Conservation (phyloP, 768 basidiomycete species). For the Serendipita sp. region DNA sequence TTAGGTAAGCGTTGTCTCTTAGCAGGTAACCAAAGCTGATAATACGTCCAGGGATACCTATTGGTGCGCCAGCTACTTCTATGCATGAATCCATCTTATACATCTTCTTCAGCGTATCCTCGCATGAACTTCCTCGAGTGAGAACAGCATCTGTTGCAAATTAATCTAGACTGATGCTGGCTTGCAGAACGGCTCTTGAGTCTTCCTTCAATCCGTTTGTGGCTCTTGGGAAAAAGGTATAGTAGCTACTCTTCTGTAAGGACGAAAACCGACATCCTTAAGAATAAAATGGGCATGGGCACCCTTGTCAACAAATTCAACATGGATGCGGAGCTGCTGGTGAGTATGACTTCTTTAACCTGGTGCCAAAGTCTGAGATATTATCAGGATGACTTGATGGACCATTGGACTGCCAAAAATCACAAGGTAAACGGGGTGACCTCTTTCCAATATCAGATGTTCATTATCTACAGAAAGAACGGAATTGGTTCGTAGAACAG, state of each 20-base stretch:
- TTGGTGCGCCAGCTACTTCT: not conserved
- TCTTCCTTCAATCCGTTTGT: constrained; percentile 75
- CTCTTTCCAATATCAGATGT: not conserved
- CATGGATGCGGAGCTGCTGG: constrained; percentile 80
- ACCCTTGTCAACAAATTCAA: constrained; percentile 86
- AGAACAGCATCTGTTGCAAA: not conserved
- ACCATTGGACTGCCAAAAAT: constrained; percentile 67
- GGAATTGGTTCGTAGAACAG: constrained; percentile 73
- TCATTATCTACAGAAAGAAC: constrained; percentile 47
- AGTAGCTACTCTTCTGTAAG: not conserved
- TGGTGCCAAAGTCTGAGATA: too few relatives aligned
- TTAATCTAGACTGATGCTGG: not conserved
- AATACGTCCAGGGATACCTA: constrained; percentile 1
- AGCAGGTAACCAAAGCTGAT: constrained; percentile 3
- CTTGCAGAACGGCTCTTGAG: constrained; percentile 34
- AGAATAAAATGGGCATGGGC: constrained; percentile 46
- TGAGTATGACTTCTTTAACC: constrained; percentile 32
- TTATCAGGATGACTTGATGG: constrained; percentile 40
- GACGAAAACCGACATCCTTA: constrained; percentile 8
- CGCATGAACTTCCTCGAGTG: constrained; percentile 75
- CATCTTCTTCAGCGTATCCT: constrained; percentile 54
- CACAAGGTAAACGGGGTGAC: constrained; percentile 41
- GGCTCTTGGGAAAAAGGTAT: constrained; percentile 37
- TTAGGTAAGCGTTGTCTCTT: constrained; percentile 32
- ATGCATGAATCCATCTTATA: not conserved